Percentiles rank a stretch among this genome's conserved stretches.
These are phyloP conservation scores for Antrodiella citrinella DNA, from an alignment of 768 basidiomycete genomes.

Conservation along the genomic window DNA sequence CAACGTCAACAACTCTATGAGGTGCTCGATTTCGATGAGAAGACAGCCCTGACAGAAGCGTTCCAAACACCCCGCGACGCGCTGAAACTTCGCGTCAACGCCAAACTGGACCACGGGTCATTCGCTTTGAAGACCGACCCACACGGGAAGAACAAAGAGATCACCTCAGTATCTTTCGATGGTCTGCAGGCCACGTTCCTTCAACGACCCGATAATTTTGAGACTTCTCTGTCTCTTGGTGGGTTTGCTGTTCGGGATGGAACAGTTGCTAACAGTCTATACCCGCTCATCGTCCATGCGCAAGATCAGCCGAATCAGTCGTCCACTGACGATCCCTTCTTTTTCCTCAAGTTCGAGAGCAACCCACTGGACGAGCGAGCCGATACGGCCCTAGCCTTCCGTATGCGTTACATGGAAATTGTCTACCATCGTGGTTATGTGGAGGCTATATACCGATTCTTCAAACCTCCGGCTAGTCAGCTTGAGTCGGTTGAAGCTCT, in stretches of 20 bases:
- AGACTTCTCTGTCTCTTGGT: slow-evolving; percentile 76
- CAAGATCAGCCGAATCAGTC: slow-evolving; percentile 31
- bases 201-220: slow-evolving; percentile 83
- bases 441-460: slow-evolving; percentile 85
- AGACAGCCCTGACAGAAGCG: slow-evolving; percentile 57
- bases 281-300: slow-evolving; percentile 88
- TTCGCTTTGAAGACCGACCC: slow-evolving; percentile 77
- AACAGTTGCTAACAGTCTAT: slow-evolving; percentile 70
- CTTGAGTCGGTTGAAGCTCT: slow-evolving; percentile 93
- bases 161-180: slow-evolving; percentile 84
- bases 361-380: slow-evolving; percentile 89
- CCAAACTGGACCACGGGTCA: slow-evolving; percentile 81
- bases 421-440: slow-evolving; percentile 93
- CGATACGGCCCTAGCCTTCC: slow-evolving; percentile 82
- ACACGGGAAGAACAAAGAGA: slow-evolving; percentile 51
- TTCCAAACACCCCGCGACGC: slow-evolving; percentile 74
- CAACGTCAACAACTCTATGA: slow-evolving; percentile 87
- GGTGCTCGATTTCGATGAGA: slow-evolving; percentile 88
- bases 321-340: slow-evolving; percentile 52
- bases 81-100: slow-evolving; percentile 63
- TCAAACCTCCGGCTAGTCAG: slow-evolving; percentile 91
- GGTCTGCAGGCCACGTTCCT: slow-evolving; percentile 75
- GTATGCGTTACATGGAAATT: slow-evolving; percentile 93
- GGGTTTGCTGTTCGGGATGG: slow-evolving; percentile 88
- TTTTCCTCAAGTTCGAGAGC: slow-evolving; percentile 85